phyloP scores from a whole-genome alignment of 768 basidiomycete species.

The Tubosaeta sp. region DNA sequence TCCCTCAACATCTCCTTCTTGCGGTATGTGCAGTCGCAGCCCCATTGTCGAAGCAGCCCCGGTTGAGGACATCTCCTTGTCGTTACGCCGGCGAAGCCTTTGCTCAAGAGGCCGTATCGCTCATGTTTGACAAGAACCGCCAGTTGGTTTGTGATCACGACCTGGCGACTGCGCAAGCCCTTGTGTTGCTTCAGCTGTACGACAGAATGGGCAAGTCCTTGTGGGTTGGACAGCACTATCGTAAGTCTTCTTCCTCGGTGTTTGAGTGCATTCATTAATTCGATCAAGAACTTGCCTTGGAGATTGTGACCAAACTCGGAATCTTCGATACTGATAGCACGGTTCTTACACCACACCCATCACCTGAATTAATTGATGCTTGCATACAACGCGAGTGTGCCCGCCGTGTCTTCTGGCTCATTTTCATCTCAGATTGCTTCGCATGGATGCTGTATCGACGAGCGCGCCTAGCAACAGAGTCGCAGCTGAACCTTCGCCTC shows the following conservation, averaged over 20 bases:
- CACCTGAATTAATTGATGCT: slow-evolving; percentile 54
- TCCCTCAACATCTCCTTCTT: slow-evolving; percentile 68
- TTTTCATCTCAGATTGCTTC: slow-evolving; percentile 56
- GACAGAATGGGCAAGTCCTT: slow-evolving; percentile 44
- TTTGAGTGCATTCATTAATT: slow-evolving; percentile 11
- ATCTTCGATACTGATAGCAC: slow-evolving; percentile 62
- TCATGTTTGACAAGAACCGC: slow-evolving; percentile 71
- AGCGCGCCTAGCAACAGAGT: slow-evolving; percentile 32
- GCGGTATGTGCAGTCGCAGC: slow-evolving; percentile 78
- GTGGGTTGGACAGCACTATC: slow-evolving; percentile 27
- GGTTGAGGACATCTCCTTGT: slow-evolving; percentile 50
- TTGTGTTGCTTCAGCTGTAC: slow-evolving; percentile 68
- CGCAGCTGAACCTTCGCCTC: slow-evolving; percentile 56
- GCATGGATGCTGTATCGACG: slow-evolving; percentile 36
- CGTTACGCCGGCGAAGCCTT: slow-evolving; percentile 52
- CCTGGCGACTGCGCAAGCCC: slow-evolving; percentile 70
- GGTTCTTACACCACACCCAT: slow-evolving; percentile 53
- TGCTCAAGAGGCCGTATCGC: slow-evolving; percentile 54
- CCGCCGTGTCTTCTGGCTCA: slow-evolving; percentile 80
- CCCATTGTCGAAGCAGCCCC: slow-evolving; percentile 65
- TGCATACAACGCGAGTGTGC: slow-evolving; percentile 72
- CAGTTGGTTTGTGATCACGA: slow-evolving; percentile 55
- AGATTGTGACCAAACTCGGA: slow-evolving; percentile 63
- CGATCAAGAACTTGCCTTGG: slow-evolving; percentile 53
- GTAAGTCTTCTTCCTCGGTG: slow-evolving; percentile 19